Conservation (phyloP, 371 early-diverging fungal genomes). For the Scutellospora calospora region DNA sequence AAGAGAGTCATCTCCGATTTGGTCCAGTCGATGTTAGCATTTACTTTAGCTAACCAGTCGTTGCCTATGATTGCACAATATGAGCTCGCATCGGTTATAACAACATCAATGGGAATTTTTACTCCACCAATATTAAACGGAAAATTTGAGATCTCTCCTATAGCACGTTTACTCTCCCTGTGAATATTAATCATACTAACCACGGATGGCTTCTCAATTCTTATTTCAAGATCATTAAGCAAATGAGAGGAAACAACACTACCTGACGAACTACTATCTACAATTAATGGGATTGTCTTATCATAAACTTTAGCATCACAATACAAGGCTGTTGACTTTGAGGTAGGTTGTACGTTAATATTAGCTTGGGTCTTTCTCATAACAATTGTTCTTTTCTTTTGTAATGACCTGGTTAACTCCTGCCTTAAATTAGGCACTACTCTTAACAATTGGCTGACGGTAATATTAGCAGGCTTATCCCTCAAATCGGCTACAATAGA, state of each 20-base stretch:
- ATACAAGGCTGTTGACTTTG: neutral
- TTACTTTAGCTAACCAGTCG: neutral
- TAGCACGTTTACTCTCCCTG: neutral
- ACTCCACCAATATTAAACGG: neutral
- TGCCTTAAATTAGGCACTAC: neutral
- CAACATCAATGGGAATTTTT: neutral
- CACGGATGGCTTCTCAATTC: neutral
- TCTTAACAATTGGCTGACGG: neutral
- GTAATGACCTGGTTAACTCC: neutral
- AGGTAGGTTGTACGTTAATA: neutral
- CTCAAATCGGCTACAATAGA: neutral
- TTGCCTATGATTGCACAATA: neutral
- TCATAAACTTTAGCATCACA: neutral
- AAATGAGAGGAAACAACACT: neutral
- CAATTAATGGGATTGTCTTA: neutral
- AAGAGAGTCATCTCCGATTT: neutral
- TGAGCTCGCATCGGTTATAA: neutral
- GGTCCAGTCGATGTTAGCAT: neutral
- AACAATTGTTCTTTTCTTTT: neutral
- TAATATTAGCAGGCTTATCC: neutral
- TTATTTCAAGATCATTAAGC: neutral
- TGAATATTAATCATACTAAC: neutral
- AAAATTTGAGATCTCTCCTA: neutral
- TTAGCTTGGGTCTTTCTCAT: neutral
- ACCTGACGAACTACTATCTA: neutral